phyloP scores from a whole-genome alignment of 345 rosid genomes.

The Dovyalis caffra region DNA sequence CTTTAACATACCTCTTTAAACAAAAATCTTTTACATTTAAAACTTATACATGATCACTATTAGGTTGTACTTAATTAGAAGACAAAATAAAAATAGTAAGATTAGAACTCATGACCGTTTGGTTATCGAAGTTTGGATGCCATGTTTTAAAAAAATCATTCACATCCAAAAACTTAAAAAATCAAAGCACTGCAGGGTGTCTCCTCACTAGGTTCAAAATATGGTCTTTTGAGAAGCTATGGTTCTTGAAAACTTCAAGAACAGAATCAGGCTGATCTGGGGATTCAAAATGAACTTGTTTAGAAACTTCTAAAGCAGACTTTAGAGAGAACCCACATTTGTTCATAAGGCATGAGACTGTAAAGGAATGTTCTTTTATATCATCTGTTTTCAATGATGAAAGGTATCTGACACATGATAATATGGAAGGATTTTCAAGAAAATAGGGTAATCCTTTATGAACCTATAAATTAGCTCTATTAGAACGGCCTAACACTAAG shows the following conservation, averaged over 20 bases:
- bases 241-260: not conserved
- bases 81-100: too few relatives aligned
- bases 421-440: not conserved
- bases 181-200: not conserved
- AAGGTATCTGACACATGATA: not conserved
- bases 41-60: too few relatives aligned
- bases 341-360: conserved; percentile 9
- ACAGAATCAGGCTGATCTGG: not conserved
- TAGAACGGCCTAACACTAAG: too few relatives aligned
- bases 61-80: too few relatives aligned
- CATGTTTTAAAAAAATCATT: too few relatives aligned
- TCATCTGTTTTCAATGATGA: conserved; percentile 7
- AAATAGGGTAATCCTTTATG: too few relatives aligned
- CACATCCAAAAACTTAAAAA: too few relatives aligned
- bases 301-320: not conserved
- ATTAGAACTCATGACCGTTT: too few relatives aligned
- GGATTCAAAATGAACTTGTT: not conserved
- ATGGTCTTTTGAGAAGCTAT: conserved; percentile 2
- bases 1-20: too few relatives aligned
- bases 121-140: too few relatives aligned
- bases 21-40: too few relatives aligned
- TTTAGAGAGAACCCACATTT: conserved; percentile 13
- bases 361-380: not conserved
- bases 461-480: too few relatives aligned
- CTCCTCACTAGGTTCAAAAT: not conserved